phyloP scores from a whole-genome alignment of 768 basidiomycete genomes.

The Lactarius deliciosus region DNA sequence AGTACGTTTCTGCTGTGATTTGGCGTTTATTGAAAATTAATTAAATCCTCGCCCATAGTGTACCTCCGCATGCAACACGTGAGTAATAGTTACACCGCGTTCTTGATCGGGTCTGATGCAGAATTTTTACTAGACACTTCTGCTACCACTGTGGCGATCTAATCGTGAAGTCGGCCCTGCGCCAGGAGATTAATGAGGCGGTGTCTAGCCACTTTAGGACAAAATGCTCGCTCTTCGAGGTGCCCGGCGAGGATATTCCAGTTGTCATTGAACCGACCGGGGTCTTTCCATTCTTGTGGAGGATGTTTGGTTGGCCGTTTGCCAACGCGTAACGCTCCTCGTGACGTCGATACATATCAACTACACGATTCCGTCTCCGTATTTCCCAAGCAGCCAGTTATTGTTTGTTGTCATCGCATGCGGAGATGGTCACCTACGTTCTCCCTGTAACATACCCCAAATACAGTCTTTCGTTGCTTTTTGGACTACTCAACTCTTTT shows the following conservation, averaged over 20 bases:
- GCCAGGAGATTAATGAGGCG: conserved; percentile 35
- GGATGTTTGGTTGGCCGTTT: not conserved
- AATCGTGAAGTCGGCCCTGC: conserved; percentile 44
- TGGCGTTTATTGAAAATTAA: not conserved
- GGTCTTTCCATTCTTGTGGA: not conserved
- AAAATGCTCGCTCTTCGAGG: conserved; percentile 40
- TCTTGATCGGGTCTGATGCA: not conserved
- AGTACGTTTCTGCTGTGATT: conserved; percentile 38
- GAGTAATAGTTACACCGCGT: not conserved
- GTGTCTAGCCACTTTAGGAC: conserved; percentile 38
- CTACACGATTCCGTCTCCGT: not conserved
- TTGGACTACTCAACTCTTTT: too few relatives aligned
- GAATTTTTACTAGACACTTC: conserved; percentile 41
- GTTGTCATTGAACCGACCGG: not conserved
- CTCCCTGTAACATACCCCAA: too few relatives aligned
- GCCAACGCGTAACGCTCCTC: not conserved
- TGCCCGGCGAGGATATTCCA: not conserved
- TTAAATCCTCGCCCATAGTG: conserved; percentile 41
- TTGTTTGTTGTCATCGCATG: not conserved
- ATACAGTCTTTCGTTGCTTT: too few relatives aligned
- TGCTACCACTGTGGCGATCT: conserved; percentile 51
- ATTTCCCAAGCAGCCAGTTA: not conserved
- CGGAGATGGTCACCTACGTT: too few relatives aligned
- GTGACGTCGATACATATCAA: not conserved
- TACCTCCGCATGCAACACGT: conserved; percentile 57